phyloP scores from a whole-genome alignment of 768 basidiomycete genomes.

The Serendipita sp. region DNA sequence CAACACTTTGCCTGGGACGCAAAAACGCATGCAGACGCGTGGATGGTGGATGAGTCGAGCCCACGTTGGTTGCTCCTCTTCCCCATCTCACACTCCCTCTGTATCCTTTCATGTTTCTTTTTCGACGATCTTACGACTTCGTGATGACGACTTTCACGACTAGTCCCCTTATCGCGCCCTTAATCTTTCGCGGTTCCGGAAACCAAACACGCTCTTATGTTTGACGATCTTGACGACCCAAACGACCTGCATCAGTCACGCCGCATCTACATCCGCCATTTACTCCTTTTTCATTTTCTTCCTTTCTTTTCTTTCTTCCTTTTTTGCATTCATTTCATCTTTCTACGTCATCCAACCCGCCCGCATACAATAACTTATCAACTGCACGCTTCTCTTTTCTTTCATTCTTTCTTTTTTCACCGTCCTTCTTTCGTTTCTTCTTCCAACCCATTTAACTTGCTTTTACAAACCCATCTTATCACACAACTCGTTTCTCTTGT shows the following conservation, averaged over 20 bases:
- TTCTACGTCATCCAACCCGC: neutral
- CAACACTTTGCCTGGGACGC: neutral
- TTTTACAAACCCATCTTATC: no score
- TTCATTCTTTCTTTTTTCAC: neutral
- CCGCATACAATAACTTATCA: neutral
- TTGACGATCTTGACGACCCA: slow-evolving; percentile 7
- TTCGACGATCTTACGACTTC: no score
- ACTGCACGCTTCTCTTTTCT: neutral
- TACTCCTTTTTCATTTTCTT: neutral
- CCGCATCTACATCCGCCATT: neutral
- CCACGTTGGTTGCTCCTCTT: neutral
- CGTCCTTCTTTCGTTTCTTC: neutral
- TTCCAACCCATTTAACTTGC: neutral
- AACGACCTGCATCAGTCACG: neutral
- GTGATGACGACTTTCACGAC: neutral
- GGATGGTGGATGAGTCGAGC: neutral
- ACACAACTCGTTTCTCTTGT: no score
- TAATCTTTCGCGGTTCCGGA: neutral
- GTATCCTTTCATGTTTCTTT: neutral
- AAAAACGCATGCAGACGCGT: neutral
- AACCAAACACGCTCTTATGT: neutral
- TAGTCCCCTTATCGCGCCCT: neutral
- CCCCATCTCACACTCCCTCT: neutral
- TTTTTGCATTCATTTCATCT: neutral
- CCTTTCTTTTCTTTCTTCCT: neutral